Evolutionary conservation across 1,139 yeast species (phyloP), one percentile per base, ranked within the genome.

Genomic region (Kodamaea suecica): DNA sequence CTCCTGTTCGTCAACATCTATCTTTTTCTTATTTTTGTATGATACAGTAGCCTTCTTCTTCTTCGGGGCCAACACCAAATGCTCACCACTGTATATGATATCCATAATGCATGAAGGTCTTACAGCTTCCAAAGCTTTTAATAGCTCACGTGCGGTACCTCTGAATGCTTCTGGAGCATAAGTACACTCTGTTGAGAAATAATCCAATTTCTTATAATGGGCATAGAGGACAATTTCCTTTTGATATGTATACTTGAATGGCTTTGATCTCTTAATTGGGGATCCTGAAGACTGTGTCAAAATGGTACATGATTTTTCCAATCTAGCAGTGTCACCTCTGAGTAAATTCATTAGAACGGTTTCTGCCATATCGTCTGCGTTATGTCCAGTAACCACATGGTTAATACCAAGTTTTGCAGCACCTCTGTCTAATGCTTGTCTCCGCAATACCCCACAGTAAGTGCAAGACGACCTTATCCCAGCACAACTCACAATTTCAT

Each of bases 321-420:
- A 65, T 43, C 99, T 71, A 16, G 95, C 95, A 5, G 88, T 83
- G 53, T 94, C 99, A n/a, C 99, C 99, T 47, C 99, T 73, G 19
- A 94, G 63, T 29, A 92, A 61, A 58, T 94, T 94, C 97, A 94
- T 90, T 40, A 94, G 61, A 3, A 94, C 95, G 0, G 99, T 94
- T 55, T 94, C 99, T 0, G 99, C 99, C 85, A 94, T 84, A 60
- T 94, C 99, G 57, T 94, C 99, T 0, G 99, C 99, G 58, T 94
- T 94, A 60, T 94, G 99, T 2, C 99, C 99, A 0, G 99, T 94
- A 2, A 94, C 95, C 25, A 94, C 94, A 59, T 94, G 99, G 42
- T 73, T 70, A 32, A 94, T 88, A 0, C 82, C 88, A 23, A 92
- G 65, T 52, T 81, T 84, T n/a, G 85, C 82, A 2, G 97, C 97